Evolutionary conservation across 2,329 filamentous ascomycete genomes (phyloP).

Genomic region (Fusarium caatingaense): DNA sequence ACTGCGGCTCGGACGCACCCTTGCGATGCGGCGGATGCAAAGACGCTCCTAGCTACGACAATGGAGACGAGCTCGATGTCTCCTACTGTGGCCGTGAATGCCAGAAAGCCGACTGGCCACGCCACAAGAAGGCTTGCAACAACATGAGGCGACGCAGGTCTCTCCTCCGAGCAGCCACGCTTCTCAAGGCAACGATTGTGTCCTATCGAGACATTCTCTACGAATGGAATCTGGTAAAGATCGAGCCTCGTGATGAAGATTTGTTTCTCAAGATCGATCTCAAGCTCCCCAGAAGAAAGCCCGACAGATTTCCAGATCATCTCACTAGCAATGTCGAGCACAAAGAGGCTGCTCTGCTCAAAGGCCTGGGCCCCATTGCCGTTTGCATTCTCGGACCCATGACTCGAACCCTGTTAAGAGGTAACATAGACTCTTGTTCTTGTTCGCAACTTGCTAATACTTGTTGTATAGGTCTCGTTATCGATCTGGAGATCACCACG

Average conservation of each 20-base stretch:
- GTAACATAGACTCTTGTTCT: background rate
- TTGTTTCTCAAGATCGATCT: conserved; percentile 10
- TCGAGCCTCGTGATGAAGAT: background rate
- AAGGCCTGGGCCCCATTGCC: background rate
- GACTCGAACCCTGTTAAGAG: conserved; percentile 13
- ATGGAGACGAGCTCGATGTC: conserved; percentile 10
- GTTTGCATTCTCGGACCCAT: conserved; percentile 17
- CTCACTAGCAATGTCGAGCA: conserved; percentile 11
- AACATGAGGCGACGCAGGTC: conserved; percentile 12
- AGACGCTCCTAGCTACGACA: conserved; percentile 19
- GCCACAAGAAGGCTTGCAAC: conserved; percentile 19
- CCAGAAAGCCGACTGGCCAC: conserved; percentile 9
- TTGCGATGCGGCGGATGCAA: conserved; percentile 7
- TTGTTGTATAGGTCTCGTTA: background rate
- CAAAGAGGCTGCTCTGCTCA: conserved; percentile 17
- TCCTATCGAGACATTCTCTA: conserved; percentile 18
- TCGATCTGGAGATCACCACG: too few species aligned
- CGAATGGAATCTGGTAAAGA: conserved; percentile 2
- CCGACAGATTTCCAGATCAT: conserved; percentile 8
- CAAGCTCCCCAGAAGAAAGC: background rate
- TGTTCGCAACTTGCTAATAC: background rate
- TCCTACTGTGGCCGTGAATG: conserved; percentile 29
- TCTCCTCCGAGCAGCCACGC: conserved; percentile 6
- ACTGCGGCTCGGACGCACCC: conserved; percentile 14
- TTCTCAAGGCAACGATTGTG: conserved; percentile 23